Percentiles rank a stretch among this genome's conserved stretches.
phyloP scores from a whole-genome alignment of 192 early-diverging fungal species.

The Coemansia sp. region DNA sequence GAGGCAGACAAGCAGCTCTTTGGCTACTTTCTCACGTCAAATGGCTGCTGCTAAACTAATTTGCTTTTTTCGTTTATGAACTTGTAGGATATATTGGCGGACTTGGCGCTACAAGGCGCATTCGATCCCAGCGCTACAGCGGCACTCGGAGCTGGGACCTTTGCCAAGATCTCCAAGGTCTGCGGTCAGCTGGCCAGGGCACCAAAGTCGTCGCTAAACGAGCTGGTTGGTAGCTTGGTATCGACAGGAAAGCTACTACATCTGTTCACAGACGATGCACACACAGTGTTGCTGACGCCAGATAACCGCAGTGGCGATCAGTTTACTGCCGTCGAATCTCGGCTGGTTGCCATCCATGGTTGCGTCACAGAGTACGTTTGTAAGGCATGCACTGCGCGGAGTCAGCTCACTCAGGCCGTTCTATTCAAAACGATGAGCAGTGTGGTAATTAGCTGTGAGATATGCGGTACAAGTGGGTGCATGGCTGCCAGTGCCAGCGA shows the following conservation, averaged over 20 bases:
- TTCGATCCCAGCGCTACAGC: background rate
- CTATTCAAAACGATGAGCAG: slow-evolving; percentile 34
- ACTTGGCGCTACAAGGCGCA: slow-evolving; percentile 9
- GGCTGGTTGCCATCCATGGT: slow-evolving; percentile 28
- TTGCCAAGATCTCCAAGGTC: slow-evolving; percentile 28
- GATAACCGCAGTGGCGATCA: slow-evolving; percentile 10
- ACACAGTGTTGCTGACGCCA: slow-evolving; percentile 14
- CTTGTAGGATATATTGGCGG: slow-evolving; percentile 4
- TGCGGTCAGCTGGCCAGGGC: slow-evolving; percentile 25
- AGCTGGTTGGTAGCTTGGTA: slow-evolving; percentile 14
- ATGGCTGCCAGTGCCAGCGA: slow-evolving; percentile 9
- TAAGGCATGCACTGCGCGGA: slow-evolving; percentile 29
- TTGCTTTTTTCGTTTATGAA: background rate
- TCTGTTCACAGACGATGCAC: slow-evolving; percentile 34
- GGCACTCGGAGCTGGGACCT: background rate
- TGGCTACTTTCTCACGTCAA: background rate
- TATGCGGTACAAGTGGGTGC: slow-evolving; percentile 22
- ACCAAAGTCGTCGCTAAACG: slow-evolving; percentile 7
- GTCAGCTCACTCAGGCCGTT: slow-evolving; percentile 41
- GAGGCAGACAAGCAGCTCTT: background rate
- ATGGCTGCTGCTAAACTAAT: background rate
- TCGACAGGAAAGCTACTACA: slow-evolving; percentile 18
- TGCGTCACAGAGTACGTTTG: slow-evolving; percentile 29
- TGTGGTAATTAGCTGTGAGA: slow-evolving; percentile 20
- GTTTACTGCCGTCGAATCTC: slow-evolving; percentile 18